Percentiles rank a stretch among this genome's conserved stretches.
These are phyloP conservation scores for Colletotrichum eleusines DNA, from an alignment of 2,329 filamentous ascomycete genomes.

Conservation along the genomic window DNA sequence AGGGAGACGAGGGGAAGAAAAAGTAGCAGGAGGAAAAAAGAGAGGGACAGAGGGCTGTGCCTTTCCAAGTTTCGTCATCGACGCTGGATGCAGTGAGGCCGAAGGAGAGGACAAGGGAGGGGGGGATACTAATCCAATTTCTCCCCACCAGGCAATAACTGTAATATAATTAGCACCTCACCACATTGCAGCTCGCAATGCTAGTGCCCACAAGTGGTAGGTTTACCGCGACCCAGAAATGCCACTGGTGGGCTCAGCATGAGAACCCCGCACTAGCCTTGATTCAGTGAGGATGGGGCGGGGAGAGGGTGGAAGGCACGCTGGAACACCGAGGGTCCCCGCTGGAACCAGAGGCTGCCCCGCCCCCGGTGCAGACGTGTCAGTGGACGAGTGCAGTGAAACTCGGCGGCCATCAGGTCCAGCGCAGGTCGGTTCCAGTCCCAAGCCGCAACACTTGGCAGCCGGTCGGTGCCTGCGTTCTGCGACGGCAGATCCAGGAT, in stretches of 20 bases:
- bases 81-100: constrained; percentile 8
- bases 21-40: constrained; percentile 29
- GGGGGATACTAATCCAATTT: constrained; percentile 21
- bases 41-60: constrained; percentile 11
- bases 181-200: constrained; percentile 18
- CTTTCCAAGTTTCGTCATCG: constrained; percentile 37
- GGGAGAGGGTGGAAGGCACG: not conserved
- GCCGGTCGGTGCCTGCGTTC: constrained; percentile 25
- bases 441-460: no score
- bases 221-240: no score
- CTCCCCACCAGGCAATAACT: constrained; percentile 33
- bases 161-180: constrained; percentile 37
- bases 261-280: constrained; percentile 42
- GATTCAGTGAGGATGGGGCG: constrained; percentile 30
- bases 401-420: constrained; percentile 23
- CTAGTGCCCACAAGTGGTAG: not conserved
- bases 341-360: constrained; percentile 23
- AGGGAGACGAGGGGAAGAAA: constrained; percentile 17
- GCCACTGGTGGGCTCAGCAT: constrained; percentile 35
- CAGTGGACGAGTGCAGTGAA: constrained; percentile 32
- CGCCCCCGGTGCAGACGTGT: constrained; percentile 34
- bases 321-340: constrained; percentile 13
- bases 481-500: constrained; percentile 23
- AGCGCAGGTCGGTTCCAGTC: constrained; percentile 30
- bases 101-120: constrained; percentile 19